These are phyloP conservation scores for Peniophora sp. DNA, from an alignment of 1,284 basidiomycete species.

Conservation along the genomic window DNA sequence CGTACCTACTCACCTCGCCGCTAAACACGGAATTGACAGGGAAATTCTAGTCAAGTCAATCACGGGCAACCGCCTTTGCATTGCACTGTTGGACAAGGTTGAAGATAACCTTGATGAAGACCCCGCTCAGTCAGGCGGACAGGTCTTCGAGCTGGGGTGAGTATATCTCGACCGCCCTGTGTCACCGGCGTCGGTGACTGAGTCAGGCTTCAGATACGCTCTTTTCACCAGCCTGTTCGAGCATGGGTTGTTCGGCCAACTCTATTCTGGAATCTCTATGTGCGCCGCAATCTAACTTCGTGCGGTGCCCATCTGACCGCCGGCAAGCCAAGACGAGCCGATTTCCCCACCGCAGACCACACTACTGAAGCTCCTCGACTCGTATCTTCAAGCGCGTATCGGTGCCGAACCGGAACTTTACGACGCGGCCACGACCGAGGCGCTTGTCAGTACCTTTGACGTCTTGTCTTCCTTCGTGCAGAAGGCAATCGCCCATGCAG, in stretches of 20 bases:
- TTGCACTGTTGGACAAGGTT: conserved; percentile 59
- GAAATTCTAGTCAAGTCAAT: conserved; percentile 33
- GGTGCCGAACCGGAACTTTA: conserved; percentile 6
- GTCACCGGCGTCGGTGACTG: not conserved
- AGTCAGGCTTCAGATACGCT: conserved; percentile 22
- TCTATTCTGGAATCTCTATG: conserved; percentile 28
- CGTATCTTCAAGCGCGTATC: conserved; percentile 51
- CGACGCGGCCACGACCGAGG: conserved; percentile 34
- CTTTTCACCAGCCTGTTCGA: conserved; percentile 32
- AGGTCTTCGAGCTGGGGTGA: conserved; percentile 73
- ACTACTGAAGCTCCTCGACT: conserved; percentile 81
- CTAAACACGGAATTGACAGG: not conserved
- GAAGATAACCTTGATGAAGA: conserved; percentile 59
- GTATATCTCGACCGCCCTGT: conserved; percentile 9
- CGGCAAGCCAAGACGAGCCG: conserved; percentile 34
- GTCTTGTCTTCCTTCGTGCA: conserved; percentile 44
- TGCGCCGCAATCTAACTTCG: conserved; percentile 15
- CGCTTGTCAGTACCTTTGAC: conserved; percentile 47
- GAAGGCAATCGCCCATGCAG: conserved; percentile 38
- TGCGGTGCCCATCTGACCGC: conserved; percentile 1
- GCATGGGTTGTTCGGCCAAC: conserved; percentile 20
- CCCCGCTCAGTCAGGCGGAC: conserved; percentile 38
- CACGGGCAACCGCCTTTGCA: conserved; percentile 53
- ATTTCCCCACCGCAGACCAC: conserved; percentile 78
- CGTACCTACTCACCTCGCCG: not conserved